A percentile compares a stretch with the other conserved stretches of the same genome.
Evolutionary conservation across 2,329 filamentous ascomycete genomes (phyloP).

Genomic region (Trichoderma koningii): DNA sequence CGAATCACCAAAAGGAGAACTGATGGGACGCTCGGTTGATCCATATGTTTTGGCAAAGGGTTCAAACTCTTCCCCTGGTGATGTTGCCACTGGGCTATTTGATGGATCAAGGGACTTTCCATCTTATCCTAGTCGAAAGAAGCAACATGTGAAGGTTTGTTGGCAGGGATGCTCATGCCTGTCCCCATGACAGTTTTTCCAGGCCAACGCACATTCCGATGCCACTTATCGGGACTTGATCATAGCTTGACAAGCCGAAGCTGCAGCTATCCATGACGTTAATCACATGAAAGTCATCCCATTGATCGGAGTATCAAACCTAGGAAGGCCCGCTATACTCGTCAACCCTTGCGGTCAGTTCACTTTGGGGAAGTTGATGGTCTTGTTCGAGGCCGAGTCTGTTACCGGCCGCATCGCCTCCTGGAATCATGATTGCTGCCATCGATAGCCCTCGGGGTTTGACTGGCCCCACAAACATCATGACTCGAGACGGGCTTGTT

Average conservation of each 20-base stretch:
- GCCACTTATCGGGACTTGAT: not conserved
- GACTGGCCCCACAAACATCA: not conserved
- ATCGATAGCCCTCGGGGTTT: not conserved
- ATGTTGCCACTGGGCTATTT: not conserved
- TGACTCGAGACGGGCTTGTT: conserved; percentile 11
- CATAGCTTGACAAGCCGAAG: not conserved
- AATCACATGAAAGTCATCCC: not conserved
- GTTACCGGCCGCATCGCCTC: not conserved
- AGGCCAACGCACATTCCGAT: not conserved
- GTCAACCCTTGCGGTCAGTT: not conserved
- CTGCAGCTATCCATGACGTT: not conserved
- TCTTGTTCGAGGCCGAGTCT: not conserved
- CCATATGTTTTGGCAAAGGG: not conserved
- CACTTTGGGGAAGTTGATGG: not conserved
- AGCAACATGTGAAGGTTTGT: not conserved
- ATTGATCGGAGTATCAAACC: not conserved
- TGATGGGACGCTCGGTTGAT: not conserved
- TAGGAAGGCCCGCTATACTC: not conserved
- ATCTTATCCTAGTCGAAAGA: not conserved
- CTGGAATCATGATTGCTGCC: conserved; percentile 1
- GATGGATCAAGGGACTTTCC: not conserved
- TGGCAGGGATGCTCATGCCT: not conserved
- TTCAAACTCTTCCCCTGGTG: not conserved
- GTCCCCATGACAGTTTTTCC: not conserved
- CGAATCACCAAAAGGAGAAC: not conserved